These are phyloP conservation scores for Entomortierella lignicola DNA, from an alignment of 192 early-diverging fungal species.

Conservation along the genomic window DNA sequence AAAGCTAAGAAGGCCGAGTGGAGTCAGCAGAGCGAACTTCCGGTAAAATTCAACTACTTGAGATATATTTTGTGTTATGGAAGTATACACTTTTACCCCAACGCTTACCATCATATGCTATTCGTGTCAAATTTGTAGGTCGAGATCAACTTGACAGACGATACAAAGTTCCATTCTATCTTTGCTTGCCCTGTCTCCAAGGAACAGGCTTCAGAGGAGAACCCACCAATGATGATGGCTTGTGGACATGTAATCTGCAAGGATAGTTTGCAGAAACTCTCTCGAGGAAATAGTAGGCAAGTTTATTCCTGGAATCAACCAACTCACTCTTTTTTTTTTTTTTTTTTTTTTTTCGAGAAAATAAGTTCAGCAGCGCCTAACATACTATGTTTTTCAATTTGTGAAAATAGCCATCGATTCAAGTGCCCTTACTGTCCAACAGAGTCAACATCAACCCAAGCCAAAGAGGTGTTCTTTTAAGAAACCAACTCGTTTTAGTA, in stretches of 20 bases:
- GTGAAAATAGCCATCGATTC: slow-evolving; percentile 67
- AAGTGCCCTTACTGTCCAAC: slow-evolving; percentile 99
- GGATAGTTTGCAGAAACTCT: slow-evolving; percentile 87
- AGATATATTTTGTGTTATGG: not conserved
- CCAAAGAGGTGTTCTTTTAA: slow-evolving; percentile 84
- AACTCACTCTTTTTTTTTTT: too few relatives aligned
- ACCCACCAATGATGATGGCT: slow-evolving; percentile 98
- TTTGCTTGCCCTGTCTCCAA: slow-evolving; percentile 98
- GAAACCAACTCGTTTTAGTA: too few relatives aligned
- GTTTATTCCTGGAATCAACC: too few relatives aligned
- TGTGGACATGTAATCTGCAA: slow-evolving; percentile 98
- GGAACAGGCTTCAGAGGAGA: slow-evolving; percentile 91
- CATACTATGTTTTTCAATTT: not conserved
- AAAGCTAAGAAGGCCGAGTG: slow-evolving; percentile 89
- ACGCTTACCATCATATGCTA: not conserved
- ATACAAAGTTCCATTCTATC: slow-evolving; percentile 92
- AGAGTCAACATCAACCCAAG: slow-evolving; percentile 82
- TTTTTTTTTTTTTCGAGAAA: too few relatives aligned
- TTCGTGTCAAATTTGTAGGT: slow-evolving; percentile 45
- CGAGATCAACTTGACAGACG: slow-evolving; percentile 88
- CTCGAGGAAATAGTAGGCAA: slow-evolving; percentile 72
- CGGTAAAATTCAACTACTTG: slow-evolving; percentile 58
- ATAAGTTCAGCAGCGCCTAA: too few relatives aligned
- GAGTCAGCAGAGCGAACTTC: slow-evolving; percentile 91
- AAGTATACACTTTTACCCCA: not conserved